Percentiles rank a stretch among this genome's conserved stretches.
These are phyloP conservation scores for Magnaporthiopsis poae DNA, from an alignment of 2,329 filamentous ascomycete genomes.

Conservation along the genomic window DNA sequence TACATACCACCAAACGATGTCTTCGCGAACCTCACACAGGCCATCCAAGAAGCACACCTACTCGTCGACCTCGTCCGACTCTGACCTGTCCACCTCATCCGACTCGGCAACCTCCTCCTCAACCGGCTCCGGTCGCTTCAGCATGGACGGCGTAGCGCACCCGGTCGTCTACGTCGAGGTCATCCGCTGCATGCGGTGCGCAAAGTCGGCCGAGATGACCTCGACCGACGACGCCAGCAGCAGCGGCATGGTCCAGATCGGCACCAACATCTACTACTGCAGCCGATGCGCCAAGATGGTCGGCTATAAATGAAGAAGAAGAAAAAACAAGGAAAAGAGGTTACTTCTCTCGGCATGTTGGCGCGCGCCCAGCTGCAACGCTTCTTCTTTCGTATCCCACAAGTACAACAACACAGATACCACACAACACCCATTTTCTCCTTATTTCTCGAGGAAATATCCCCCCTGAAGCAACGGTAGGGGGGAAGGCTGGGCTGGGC, in stretches of 20 bases:
- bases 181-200: conserved; percentile 54
- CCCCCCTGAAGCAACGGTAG: no score
- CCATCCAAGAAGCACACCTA: conserved; percentile 27
- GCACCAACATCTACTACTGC: conserved; percentile 58
- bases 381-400: no score
- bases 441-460: no score
- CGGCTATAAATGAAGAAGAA: conserved; percentile 45
- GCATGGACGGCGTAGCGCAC: conserved; percentile 38
- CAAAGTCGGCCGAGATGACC: conserved; percentile 49
- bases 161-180: conserved; percentile 47
- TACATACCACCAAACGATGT: conserved; percentile 16
- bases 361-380: no score
- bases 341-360: no score
- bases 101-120: conserved; percentile 24
- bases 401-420: no score
- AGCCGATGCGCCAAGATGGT: conserved; percentile 53
- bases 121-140: conserved; percentile 26
- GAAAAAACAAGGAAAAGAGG: no score
- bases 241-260: conserved; percentile 55
- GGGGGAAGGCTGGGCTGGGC: no score
- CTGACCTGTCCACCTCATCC: conserved; percentile 29
- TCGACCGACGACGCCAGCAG: conserved; percentile 48
- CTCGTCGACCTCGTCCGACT: conserved; percentile 31
- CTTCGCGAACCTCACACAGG: conserved; percentile 20
- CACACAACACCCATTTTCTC: no score